Conservation (phyloP, 1,284 basidiomycete species). For the Leccinum angustisporum region DNA sequence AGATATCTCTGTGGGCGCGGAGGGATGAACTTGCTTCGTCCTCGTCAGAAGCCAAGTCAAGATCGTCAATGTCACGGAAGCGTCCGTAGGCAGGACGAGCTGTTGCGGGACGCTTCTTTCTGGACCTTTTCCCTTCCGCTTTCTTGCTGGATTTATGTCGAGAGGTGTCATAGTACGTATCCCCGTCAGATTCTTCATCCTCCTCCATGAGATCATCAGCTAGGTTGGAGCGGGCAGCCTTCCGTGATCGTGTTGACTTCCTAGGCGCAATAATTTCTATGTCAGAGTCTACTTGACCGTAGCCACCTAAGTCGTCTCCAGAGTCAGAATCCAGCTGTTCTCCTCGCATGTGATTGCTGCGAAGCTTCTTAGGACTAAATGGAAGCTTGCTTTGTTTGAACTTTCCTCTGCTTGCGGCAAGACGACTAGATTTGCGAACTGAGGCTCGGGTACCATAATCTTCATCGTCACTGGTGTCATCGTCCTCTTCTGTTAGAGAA, state of each 20-base stretch:
- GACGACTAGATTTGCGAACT: slow-evolving; percentile 30
- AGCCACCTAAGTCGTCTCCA: slow-evolving; percentile 38
- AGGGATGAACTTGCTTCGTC: slow-evolving; percentile 58
- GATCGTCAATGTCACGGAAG: slow-evolving; percentile 56
- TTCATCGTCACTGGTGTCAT: slow-evolving; percentile 33
- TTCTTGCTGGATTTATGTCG: slow-evolving; percentile 20
- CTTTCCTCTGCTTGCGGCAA: slow-evolving; percentile 11
- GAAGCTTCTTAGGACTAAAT: slow-evolving; percentile 64
- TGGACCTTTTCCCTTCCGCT: slow-evolving; percentile 18
- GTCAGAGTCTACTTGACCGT: slow-evolving; percentile 38
- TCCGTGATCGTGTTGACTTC: slow-evolving; percentile 41
- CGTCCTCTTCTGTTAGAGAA: slow-evolving; percentile 26
- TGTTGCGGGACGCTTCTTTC: slow-evolving; percentile 41
- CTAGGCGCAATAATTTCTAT: slow-evolving; percentile 29
- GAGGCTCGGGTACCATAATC: slow-evolving; percentile 24
- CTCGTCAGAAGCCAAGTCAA: slow-evolving; percentile 56
- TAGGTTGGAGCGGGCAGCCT: slow-evolving; percentile 37
- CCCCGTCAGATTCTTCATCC: slow-evolving; percentile 33
- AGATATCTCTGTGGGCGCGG: slow-evolving; percentile 57
- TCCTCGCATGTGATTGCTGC: slow-evolving; percentile 29
- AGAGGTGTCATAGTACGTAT: slow-evolving; percentile 35
- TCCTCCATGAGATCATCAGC: slow-evolving; percentile 33
- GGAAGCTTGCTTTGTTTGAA: slow-evolving; percentile 42
- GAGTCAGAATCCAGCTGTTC: slow-evolving; percentile 40
- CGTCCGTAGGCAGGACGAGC: slow-evolving; percentile 65